Base-by-base conservation (phyloP, 495 filamentous ascomycete genomes). In the Chaetomium fimeti region DNA sequence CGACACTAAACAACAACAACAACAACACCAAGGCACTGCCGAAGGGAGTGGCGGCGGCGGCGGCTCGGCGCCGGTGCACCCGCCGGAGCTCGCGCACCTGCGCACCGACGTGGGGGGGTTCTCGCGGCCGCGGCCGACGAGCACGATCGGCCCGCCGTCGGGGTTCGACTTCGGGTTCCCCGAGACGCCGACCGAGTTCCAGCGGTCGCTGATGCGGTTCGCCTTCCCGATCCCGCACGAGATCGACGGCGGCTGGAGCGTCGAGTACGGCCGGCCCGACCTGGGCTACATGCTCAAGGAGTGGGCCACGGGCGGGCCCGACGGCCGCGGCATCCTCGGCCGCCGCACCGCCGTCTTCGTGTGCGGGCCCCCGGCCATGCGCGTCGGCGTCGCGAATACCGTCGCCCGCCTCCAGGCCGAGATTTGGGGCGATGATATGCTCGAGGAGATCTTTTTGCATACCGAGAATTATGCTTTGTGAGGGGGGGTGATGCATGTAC, bases 361-460 rank as follows among this genome's bases (percentile, higher is more conserved):
- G 38, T 97, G 93, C 69, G 92, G 94, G 0, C 92, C 93, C 29
- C 88, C 91, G 24, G 78, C 82, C 56, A 95, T 98, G 92, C 80
- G 95, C 52, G 84, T 91, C 3, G 92, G 93, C 67, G 92, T 97
- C 38, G 87, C 89, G 13, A 89, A 85, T 65, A 87, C 89, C 0
- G 91, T 97, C 25, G 93, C 93, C 0, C 79, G 85, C 61, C 76
- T 97, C 71, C 93, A 98, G 81, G 81, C 82, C 42, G 84, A 88
- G 75, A 92, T 98, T 40, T 89, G 90, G 89, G 83, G 81, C 3
- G 88, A 90, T 67, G 83, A 87, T 20, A 82, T 83, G 57, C 85
- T 87, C 51, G 93, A 97, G 71, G 93, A 98, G 84, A 88, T 98
- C 62, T 96, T 92, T 73, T 74, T 98, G 75, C 93, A 97, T 81